phyloP scores from a whole-genome alignment of 1,139 yeast species.

The Saccharomycopsis hybrid region DNA sequence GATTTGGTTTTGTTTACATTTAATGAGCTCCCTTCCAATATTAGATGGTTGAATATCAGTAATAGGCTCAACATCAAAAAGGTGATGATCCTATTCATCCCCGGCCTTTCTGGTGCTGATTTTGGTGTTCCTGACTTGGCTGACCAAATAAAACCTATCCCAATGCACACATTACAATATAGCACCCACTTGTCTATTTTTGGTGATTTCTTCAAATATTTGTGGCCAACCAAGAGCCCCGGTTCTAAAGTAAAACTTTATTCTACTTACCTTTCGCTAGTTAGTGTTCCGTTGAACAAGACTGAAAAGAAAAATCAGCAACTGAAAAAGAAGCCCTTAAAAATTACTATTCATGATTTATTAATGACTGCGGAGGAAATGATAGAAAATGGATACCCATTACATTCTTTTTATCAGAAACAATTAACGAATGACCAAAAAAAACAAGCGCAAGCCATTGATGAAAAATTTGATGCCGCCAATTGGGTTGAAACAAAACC shows the following conservation, averaged over 20 bases:
- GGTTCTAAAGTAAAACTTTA: conserved; percentile 55
- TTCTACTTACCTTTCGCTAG: conserved; percentile 49
- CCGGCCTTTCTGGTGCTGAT: conserved; percentile 52
- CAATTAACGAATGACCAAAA: not conserved
- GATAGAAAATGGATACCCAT: conserved; percentile 49
- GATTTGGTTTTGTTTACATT: conserved; percentile 45
- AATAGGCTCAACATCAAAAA: conserved; percentile 41
- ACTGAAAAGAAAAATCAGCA: conserved; percentile 43
- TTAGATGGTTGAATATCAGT: conserved; percentile 38
- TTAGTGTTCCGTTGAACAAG: conserved; percentile 49
- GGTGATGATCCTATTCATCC: conserved; percentile 56
- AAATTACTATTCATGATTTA: conserved; percentile 49
- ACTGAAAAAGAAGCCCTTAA: conserved; percentile 28
- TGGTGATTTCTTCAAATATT: conserved; percentile 32
- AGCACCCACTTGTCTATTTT: conserved; percentile 29
- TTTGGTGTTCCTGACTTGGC: conserved; percentile 30
- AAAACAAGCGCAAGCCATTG: conserved; percentile 20
- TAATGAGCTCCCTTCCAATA: conserved; percentile 33
- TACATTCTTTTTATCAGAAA: conserved; percentile 37
- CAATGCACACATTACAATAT: not conserved
- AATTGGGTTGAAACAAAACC: conserved; percentile 52
- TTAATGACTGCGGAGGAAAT: conserved; percentile 42
- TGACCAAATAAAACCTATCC: conserved; percentile 17
- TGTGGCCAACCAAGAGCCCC: conserved; percentile 47
- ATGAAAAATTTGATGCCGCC: conserved; percentile 4